Percentiles rank a stretch among this genome's conserved stretches.
Conservation (phyloP, 768 basidiomycete species). For the Boletus vermiculosoides region DNA sequence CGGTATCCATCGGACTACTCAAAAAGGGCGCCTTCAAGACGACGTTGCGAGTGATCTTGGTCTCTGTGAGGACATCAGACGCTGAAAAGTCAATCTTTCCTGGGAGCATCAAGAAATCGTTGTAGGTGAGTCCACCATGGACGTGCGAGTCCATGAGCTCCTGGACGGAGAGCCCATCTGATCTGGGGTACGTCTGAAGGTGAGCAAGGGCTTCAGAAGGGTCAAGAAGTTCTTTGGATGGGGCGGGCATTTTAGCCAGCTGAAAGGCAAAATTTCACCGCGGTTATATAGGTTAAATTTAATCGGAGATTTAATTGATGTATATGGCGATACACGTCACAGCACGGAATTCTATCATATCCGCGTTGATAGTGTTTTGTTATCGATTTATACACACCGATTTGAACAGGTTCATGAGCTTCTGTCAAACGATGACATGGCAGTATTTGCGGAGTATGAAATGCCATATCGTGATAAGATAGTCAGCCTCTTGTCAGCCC, state of each 20-base stretch:
- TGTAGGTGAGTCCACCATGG: slow-evolving; percentile 95
- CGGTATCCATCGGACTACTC: slow-evolving; percentile 99
- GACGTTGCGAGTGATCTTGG: slow-evolving; percentile 87
- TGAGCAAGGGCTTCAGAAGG: slow-evolving; percentile 71
- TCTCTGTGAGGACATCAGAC: slow-evolving; percentile 76
- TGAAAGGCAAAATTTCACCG: background rate
- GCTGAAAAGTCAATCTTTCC: slow-evolving; percentile 95
- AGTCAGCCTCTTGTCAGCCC: slow-evolving; percentile 22
- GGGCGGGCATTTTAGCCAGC: slow-evolving; percentile 36
- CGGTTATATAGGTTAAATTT: slow-evolving; percentile 6
- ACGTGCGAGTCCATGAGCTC: slow-evolving; percentile 87
- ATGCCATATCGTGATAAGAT: background rate
- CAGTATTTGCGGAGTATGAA: background rate
- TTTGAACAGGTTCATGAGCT: too few species aligned
- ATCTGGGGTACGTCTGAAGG: slow-evolving; percentile 64
- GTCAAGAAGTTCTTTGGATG: slow-evolving; percentile 50
- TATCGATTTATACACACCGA: background rate
- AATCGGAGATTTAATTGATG: slow-evolving; percentile 7
- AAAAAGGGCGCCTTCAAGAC: slow-evolving; percentile 92
- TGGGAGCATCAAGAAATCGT: slow-evolving; percentile 92
- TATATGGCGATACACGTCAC: background rate
- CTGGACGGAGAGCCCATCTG: slow-evolving; percentile 79
- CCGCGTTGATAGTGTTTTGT: background rate
- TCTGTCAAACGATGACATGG: background rate
- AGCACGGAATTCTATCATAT: background rate